Evolutionary conservation across 352 stramenopile species (phyloP).

Genomic region (Phytophthora chlamydospora): DNA sequence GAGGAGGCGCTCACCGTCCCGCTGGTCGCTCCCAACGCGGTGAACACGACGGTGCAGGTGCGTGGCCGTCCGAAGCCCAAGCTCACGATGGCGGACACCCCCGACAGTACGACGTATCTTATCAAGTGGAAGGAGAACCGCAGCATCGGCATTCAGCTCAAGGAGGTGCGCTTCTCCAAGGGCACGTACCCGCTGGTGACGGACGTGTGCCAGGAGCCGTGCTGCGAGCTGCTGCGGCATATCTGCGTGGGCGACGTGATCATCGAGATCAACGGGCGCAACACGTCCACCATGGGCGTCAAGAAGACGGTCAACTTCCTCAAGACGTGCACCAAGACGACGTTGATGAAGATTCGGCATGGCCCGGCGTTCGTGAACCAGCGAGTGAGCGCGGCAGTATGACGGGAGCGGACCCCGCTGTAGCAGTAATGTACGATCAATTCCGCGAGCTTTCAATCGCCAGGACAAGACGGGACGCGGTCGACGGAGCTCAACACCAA

Average conservation of each 20-base stretch:
- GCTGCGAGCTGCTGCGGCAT: slow-evolving; percentile 83
- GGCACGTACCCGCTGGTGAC: slow-evolving; percentile 82
- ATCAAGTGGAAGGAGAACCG: slow-evolving; percentile 90
- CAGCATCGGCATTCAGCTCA: slow-evolving; percentile 86
- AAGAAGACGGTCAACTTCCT: slow-evolving; percentile 91
- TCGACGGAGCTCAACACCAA: background rate
- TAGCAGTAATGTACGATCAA: slow-evolving; percentile 53
- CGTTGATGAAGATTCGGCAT: slow-evolving; percentile 84
- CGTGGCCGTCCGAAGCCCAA: slow-evolving; percentile 79
- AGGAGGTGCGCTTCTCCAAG: slow-evolving; percentile 80
- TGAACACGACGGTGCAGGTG: slow-evolving; percentile 88
- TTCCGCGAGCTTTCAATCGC: slow-evolving; percentile 19
- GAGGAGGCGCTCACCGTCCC: slow-evolving; percentile 73
- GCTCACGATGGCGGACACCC: slow-evolving; percentile 77
- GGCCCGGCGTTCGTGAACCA: slow-evolving; percentile 75
- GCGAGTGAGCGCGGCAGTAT: slow-evolving; percentile 79
- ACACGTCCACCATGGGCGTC: slow-evolving; percentile 88
- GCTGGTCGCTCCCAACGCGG: slow-evolving; percentile 74
- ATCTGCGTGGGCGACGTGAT: slow-evolving; percentile 87
- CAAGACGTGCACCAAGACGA: slow-evolving; percentile 87
- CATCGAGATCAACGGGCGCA: slow-evolving; percentile 89
- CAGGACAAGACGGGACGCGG: slow-evolving; percentile 15
- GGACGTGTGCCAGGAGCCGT: slow-evolving; percentile 84
- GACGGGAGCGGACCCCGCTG: slow-evolving; percentile 27
- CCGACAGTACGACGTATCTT: slow-evolving; percentile 84